Conservation (phyloP, 2,329 filamentous ascomycete genomes). For the Phyllosticta citriasiana region DNA sequence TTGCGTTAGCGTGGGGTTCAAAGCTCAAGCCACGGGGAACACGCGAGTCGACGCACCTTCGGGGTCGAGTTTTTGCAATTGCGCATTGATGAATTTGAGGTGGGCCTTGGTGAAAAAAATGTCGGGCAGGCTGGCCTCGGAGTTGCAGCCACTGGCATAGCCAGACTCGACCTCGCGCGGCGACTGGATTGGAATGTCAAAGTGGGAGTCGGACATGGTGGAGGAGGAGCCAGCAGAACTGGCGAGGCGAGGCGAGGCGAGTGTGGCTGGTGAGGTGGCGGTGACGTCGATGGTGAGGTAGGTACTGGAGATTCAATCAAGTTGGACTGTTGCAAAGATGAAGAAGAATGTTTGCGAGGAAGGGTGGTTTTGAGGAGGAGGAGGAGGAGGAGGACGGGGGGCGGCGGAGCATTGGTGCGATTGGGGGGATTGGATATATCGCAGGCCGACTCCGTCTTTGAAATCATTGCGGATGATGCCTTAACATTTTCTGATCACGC, state of each 20-base stretch:
- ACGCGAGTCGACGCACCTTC: constrained; percentile 41
- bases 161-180: constrained; percentile 61
- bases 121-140: constrained; percentile 55
- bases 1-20: constrained; percentile 18
- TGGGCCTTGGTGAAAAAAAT: constrained; percentile 82
- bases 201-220: constrained; percentile 9
- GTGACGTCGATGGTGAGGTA: not conserved
- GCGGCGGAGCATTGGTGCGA: too few species aligned
- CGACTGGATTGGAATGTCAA: constrained; percentile 9
- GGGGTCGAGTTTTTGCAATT: constrained; percentile 78
- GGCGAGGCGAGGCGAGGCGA: not conserved
- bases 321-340: not conserved
- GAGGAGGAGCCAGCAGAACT: not conserved
- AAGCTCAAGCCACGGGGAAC: constrained; percentile 10
- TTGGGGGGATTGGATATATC: constrained; percentile 9
- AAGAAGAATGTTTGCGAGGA: not conserved
- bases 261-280: not conserved
- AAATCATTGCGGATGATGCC: constrained; percentile 13
- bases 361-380: not conserved
- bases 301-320: not conserved
- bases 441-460: constrained; percentile 11
- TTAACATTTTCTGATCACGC: constrained; percentile 13
- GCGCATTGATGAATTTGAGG: constrained; percentile 80
- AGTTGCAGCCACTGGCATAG: constrained; percentile 63
- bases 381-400: too few species aligned